Percentiles rank a stretch among this genome's conserved stretches.
Evolutionary conservation across 2,329 filamentous ascomycete species (phyloP).

Genomic region (Alternaria infectoria): DNA sequence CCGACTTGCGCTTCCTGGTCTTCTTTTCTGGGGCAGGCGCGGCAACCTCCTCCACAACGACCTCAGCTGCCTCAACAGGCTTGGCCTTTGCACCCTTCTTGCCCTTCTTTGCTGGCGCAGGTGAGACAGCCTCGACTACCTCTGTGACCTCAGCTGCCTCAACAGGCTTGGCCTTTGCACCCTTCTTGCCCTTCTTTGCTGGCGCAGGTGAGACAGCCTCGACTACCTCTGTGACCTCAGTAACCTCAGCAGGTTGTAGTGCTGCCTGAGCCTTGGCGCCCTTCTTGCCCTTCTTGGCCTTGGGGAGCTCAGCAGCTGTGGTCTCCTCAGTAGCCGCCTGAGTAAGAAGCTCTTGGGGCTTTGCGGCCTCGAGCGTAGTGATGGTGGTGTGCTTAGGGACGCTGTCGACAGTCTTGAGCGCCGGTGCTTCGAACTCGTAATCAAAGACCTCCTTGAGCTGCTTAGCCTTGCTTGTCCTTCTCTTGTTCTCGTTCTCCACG

Average conservation of each 20-base stretch:
- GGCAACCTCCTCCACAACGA: slow-evolving; percentile 13
- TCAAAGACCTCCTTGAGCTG: slow-evolving; percentile 80
- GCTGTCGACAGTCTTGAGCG: slow-evolving; percentile 67
- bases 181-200: slow-evolving; percentile 36
- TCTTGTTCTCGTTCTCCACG: slow-evolving; percentile 74
- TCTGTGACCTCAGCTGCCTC: slow-evolving; percentile 18
- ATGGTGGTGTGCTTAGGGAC: slow-evolving; percentile 35
- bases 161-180: slow-evolving; percentile 21
- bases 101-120: slow-evolving; percentile 31
- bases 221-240: slow-evolving; percentile 12
- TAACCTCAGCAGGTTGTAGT: slow-evolving; percentile 1
- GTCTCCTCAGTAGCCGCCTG: slow-evolving; percentile 32
- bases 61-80: slow-evolving; percentile 15
- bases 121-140: slow-evolving; percentile 5
- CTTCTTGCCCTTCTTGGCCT: slow-evolving; percentile 43
- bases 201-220: slow-evolving; percentile 12
- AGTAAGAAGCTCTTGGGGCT: slow-evolving; percentile 34
- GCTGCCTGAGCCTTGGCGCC: slow-evolving; percentile 18
- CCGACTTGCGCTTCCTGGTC: slow-evolving; percentile 31
- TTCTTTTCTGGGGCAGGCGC: slow-evolving; percentile 10
- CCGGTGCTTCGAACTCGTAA: slow-evolving; percentile 80
- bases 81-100: slow-evolving; percentile 29
- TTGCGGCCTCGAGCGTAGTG: slow-evolving; percentile 29
- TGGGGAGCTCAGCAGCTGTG: slow-evolving; percentile 20
- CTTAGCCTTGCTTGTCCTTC: slow-evolving; percentile 70